Evolutionary conservation across 1,139 yeast species (phyloP), one percentile per base, ranked within the genome.

Genomic region (Suhomyces guaymorum): DNA sequence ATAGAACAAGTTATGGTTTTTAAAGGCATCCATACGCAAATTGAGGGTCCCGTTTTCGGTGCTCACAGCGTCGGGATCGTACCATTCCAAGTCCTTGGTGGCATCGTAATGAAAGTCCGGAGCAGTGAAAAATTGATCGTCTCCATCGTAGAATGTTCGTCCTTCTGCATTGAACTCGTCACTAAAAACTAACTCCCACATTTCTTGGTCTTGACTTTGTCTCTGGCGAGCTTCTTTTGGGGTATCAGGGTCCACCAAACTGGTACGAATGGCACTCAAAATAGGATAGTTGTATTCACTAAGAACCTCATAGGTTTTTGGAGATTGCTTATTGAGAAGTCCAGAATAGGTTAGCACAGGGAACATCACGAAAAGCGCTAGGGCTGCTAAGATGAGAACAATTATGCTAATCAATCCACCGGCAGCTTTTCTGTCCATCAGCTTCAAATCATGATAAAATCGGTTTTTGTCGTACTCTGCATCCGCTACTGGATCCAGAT

Each of bases 1-100:
- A 42, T 58, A 58, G 41, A 44, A 58, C 37, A 58, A 40, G 30
- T 54, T 40, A 39, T 58, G 63, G 44, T 54, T 55, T 30, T 57
- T 54, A 41, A 46, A 47, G 9, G 62, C 63, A 33, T 58, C 63
- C 59, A 58, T 50, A 5, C 53, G 39, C 23, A 58, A 41, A 26
- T 44, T 41, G 25, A 58, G 42, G 1, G 61, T 52, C 4, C 63
- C 63, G 32, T 56, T 48, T n/a, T 46, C 48, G 7, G 63, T 58
- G 24, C 54, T 47, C n/a, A 48, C 61, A 2, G 63, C 63, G 30
- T 58, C 63, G 4, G 63, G 63, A 30, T 55, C 61, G 41, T 58
- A 58, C 63, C 63, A 58, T 37, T 58, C 63, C 47, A 58, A 52
- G 35, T 58, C 63, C 26, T 52, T 47, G 21, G 63, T 58, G 33